Percentiles rank a stretch among this genome's conserved stretches.
phyloP scores from a whole-genome alignment of 2,329 filamentous ascomycete species.

The Fusarium torreyae region DNA sequence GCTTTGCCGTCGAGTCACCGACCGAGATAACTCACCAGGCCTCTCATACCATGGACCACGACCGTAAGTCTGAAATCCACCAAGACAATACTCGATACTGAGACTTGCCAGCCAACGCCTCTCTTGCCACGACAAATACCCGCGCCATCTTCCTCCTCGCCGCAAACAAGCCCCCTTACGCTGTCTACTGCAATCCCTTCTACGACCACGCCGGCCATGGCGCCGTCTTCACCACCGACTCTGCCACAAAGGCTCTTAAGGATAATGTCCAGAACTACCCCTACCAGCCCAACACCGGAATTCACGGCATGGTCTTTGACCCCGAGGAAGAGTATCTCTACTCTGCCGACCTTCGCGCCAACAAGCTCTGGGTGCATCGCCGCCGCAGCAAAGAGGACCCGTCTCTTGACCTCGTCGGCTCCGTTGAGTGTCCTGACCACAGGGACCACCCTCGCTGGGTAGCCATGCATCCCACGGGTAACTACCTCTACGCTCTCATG shows the following conservation, averaged over 20 bases:
- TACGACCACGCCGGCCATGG: slow-evolving; percentile 88
- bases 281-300: slow-evolving; percentile 78
- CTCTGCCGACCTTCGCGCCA: slow-evolving; percentile 82
- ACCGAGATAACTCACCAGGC: slow-evolving; percentile 82
- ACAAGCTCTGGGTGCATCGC: slow-evolving; percentile 88
- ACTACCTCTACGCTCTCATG: slow-evolving; percentile 89
- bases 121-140: slow-evolving; percentile 81
- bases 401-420: slow-evolving; percentile 76
- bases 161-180: slow-evolving; percentile 81
- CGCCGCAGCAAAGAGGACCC: slow-evolving; percentile 65
- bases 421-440: slow-evolving; percentile 77
- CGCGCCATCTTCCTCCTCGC: slow-evolving; percentile 91
- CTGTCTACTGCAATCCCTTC: slow-evolving; percentile 91
- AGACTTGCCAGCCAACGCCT: slow-evolving; percentile 71
- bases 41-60: slow-evolving; percentile 81
- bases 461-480: slow-evolving; percentile 82
- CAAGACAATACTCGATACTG: slow-evolving; percentile 11
- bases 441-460: slow-evolving; percentile 91
- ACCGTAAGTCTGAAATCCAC: slow-evolving; percentile 69
- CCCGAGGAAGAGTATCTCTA: slow-evolving; percentile 81
- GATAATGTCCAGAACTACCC: slow-evolving; percentile 80
- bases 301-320: slow-evolving; percentile 88
- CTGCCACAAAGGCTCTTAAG: slow-evolving; percentile 68
- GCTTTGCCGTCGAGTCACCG: slow-evolving; percentile 82
- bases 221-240: slow-evolving; percentile 78